Evolutionary conservation across 2,329 filamentous ascomycete species (phyloP), one percentile per base, ranked within the genome.

Genomic region (Aspergillus tamarii): DNA sequence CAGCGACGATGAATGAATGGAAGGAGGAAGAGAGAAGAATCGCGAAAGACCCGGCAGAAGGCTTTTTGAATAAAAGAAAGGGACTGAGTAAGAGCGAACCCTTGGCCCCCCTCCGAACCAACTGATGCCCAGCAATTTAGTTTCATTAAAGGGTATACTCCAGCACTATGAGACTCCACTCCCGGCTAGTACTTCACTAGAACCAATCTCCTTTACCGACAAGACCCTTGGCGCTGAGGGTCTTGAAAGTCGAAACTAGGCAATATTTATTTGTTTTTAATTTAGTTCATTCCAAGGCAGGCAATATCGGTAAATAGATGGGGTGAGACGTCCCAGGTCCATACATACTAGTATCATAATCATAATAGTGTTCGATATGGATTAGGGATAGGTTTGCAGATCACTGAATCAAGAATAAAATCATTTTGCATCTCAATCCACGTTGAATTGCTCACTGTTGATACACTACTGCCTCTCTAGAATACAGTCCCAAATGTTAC

Each of bases 401-500:
- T 50, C 26, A 4, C 16, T 26, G 9, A 36, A 54, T 21, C 16
- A n/a, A 19, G 19, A 36, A 54, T 6, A 30, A 11, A 11, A 26
- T 48, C 19, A 16, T 46, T 28, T 26, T 53, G 52, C 56, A 56
- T 63, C 52, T 36, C 46, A 58, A 63, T 46, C 59, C 63, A 62
- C 39, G 11, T 61, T 39, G 28, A 43, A 45, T 53, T 9, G 52
- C 52, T 36, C 52, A 26, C 32, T 39, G 52, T 55, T 39, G 52
- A 39, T 56, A 43, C 39, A 52, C 59, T 61, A 53, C 59, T 39
- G 28, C 57, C 58, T 60, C 54, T 56, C 48, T 48, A 61, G 23
- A 63, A 64, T 66, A 67, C 64, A 67, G 19, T 54, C 45, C 61
- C 57, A 63, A 64, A 57, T 43, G 10, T 30, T 34, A 41, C 50